Evolutionary conservation across 1,284 basidiomycete genomes (phyloP), one percentile per base, ranked within the genome.

Genomic region (Melampsora occidentalis): DNA sequence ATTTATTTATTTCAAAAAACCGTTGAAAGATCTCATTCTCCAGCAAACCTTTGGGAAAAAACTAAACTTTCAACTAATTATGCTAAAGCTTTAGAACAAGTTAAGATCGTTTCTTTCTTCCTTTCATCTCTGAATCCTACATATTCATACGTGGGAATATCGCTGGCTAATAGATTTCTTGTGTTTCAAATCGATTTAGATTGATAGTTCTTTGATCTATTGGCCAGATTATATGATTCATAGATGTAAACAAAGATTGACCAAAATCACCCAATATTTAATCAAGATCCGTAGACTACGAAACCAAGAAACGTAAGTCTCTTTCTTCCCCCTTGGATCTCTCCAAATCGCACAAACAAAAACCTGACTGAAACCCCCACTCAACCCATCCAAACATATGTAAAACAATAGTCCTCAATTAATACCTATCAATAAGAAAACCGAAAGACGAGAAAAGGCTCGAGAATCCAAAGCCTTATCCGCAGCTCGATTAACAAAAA

Each of bases 1-100:
- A 84, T 99, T 31, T 99, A 97, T 83, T 89, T 99, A n/a, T 99
- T 93, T 83, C 89, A 97, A 82, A 99, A 99, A 85, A 99, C 96
- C 5, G 94, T 97, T 78, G 97, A 99, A 84, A 88, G 97, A 76
- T 94, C 96, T 14, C 96, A 99, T 84, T 90, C 91, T 39, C 97
- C 97, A 25, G 91, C 92, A 49, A 89, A 92, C 81, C 94, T 97
- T 92, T 99, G 97, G 97, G 96, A 99, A 86, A 87, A 90, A 76
- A 91, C 98, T 84, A 91, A 90, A 81, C 87, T 99, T 16, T 94
- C 93, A 22, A 94, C 91, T 82, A 96, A 95, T 85, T 99, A 99
- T 85, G 87, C 91, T 57, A 94, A 93, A 83, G 95, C 97, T 2
- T 85, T 99, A 67, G 93, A 96, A 83, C 94, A 95, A 89, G 93